Percentiles rank a stretch among this genome's conserved stretches.
phyloP scores from a whole-genome alignment of 257 asterid genomes.

The Scutellaria galericulata region DNA sequence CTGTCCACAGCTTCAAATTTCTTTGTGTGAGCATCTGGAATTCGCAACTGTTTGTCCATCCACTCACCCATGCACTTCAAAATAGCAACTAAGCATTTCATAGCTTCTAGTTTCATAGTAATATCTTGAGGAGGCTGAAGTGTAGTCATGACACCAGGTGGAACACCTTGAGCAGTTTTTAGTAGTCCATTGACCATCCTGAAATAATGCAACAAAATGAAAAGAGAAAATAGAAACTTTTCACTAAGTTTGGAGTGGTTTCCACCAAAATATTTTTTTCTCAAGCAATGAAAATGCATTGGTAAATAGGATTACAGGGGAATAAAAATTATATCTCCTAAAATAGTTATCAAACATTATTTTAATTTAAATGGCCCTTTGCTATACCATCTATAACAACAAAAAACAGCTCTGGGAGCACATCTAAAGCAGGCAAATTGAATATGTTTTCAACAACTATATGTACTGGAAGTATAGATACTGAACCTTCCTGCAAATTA shows the following conservation, averaged over 20 bases:
- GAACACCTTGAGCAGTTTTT: slow-evolving; percentile 98
- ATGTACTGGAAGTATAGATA: not conserved
- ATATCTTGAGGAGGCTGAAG: slow-evolving; percentile 90
- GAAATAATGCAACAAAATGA: slow-evolving; percentile 32
- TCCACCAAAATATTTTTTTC: slow-evolving; percentile 7
- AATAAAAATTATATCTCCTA: not conserved
- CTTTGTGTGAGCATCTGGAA: slow-evolving; percentile 78
- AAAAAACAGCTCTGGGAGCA: slow-evolving; percentile 1
- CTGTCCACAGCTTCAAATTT: slow-evolving; percentile 66
- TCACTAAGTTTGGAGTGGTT: slow-evolving; percentile 19
- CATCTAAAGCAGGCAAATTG: slow-evolving; percentile 17
- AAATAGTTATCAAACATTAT: not conserved
- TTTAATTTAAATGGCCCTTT: slow-evolving; percentile 3
- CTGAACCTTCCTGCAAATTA: slow-evolving; percentile 10
- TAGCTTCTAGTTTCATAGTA: slow-evolving; percentile 88
- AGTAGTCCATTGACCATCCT: slow-evolving; percentile 99
- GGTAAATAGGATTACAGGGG: not conserved
- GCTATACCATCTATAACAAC: slow-evolving; percentile 16
- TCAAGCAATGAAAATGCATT: slow-evolving; percentile 4
- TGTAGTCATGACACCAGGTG: slow-evolving; percentile 83
- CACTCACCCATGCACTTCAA: slow-evolving; percentile 97
- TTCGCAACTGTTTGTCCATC: slow-evolving; percentile 92
- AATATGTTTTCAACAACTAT: slow-evolving; percentile 7
- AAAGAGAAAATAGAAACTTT: slow-evolving; percentile 24
- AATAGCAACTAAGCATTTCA: slow-evolving; percentile 87